Conservation (phyloP, 257 asterid species). For the Fraxinus quadrangulata region DNA sequence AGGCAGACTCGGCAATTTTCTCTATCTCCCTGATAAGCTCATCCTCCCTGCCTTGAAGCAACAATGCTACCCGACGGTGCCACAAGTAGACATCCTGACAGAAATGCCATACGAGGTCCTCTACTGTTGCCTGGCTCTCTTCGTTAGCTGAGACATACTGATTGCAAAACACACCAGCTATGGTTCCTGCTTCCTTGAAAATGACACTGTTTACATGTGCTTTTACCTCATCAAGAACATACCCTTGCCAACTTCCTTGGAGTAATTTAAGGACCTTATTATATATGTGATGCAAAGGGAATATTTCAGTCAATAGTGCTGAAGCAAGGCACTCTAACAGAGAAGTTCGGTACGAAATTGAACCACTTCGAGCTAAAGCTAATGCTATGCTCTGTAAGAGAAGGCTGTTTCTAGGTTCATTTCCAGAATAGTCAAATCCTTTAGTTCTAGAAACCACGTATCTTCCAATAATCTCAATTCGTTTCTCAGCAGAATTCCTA, state of each 20-base stretch:
- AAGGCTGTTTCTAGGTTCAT: constrained; percentile 39
- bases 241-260: constrained; percentile 33
- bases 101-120: constrained; percentile 72
- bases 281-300: constrained; percentile 69
- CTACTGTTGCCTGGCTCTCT: constrained; percentile 53
- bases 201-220: constrained; percentile 50
- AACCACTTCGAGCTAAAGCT: constrained; percentile 77
- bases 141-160: constrained; percentile 72
- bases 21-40: constrained; percentile 58
- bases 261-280: constrained; percentile 42
- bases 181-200: constrained; percentile 88
- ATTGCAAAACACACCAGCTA: constrained; percentile 77
- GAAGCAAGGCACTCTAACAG: constrained; percentile 58
- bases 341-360: constrained; percentile 52
- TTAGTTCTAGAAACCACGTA: constrained; percentile 40
- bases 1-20: constrained; percentile 88
- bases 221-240: constrained; percentile 47
- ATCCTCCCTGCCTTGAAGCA: constrained; percentile 54
- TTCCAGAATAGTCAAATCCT: constrained; percentile 26
- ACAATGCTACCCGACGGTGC: constrained; percentile 60
- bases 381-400: constrained; percentile 66
- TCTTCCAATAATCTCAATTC: constrained; percentile 51
- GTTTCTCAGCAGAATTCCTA: constrained; percentile 52
- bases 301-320: constrained; percentile 67
- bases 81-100: constrained; percentile 67